Conservation (phyloP, 495 filamentous ascomycete genomes). For the Penicillium goetzii region DNA sequence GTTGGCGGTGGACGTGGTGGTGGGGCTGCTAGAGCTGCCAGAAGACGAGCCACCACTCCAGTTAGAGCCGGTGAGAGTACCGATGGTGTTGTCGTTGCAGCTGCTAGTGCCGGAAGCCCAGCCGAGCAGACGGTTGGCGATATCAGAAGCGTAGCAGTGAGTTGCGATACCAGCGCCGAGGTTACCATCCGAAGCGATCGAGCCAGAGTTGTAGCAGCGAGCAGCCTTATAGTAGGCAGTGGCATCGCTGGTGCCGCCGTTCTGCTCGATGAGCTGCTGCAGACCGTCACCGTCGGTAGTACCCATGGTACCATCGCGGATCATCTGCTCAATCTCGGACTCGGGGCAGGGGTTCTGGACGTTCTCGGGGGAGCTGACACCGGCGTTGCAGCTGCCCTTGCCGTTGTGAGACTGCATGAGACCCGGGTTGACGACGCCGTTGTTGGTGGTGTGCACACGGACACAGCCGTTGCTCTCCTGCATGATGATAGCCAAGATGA, state of each 20-base stretch:
- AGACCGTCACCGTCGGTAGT: conserved; percentile 49
- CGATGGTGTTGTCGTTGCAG: conserved; percentile 25
- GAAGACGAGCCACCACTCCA: conserved; percentile 19
- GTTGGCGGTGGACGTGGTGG: conserved; percentile 9
- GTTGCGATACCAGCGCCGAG: conserved; percentile 56
- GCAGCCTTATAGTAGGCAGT: conserved; percentile 54
- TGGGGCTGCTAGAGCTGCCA: conserved; percentile 15
- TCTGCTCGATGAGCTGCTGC: conserved; percentile 34
- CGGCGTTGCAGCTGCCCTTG: conserved; percentile 47
- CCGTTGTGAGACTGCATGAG: conserved; percentile 61
- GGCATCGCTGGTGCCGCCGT: conserved; percentile 33
- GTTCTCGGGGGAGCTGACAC: conserved; percentile 25
- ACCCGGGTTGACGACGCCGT: conserved; percentile 55
- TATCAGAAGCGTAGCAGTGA: conserved; percentile 59
- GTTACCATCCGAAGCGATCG: conserved; percentile 47
- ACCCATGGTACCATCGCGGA: conserved; percentile 50
- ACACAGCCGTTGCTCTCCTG: conserved; percentile 65
- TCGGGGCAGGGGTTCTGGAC: conserved; percentile 48
- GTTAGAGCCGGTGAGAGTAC: conserved; percentile 11
- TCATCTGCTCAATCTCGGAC: conserved; percentile 51
- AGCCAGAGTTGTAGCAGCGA: conserved; percentile 63
- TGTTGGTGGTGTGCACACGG: conserved; percentile 51
- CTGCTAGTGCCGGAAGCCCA: conserved; percentile 41
- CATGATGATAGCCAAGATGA: conserved; percentile 61
- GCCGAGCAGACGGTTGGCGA: conserved; percentile 60